Conservation (phyloP, 441 rosid species). For the Euphorbia celastroides region DNA sequence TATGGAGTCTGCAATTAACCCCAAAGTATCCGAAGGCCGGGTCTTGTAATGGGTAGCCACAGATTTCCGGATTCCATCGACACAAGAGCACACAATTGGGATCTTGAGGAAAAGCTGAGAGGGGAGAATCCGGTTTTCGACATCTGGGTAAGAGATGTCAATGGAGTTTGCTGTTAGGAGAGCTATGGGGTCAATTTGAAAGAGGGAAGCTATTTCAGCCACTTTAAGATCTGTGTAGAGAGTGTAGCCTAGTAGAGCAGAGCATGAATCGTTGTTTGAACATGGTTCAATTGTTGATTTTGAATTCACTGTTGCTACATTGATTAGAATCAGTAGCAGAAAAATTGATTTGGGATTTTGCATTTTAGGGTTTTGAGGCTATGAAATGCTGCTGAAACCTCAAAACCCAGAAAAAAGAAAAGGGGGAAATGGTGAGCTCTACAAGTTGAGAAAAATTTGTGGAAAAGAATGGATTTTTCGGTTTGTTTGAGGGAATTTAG, state of each 20-base stretch:
- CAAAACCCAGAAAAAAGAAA: background rate
- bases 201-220: slow-evolving; percentile 82
- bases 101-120: slow-evolving; percentile 67
- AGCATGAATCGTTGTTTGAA: slow-evolving; percentile 69
- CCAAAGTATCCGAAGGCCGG: slow-evolving; percentile 69
- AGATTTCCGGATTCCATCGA: slow-evolving; percentile 82
- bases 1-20: slow-evolving; percentile 53
- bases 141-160: slow-evolving; percentile 82
- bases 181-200: slow-evolving; percentile 79
- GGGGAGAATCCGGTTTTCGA: slow-evolving; percentile 90
- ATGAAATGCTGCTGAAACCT: background rate
- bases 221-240: slow-evolving; percentile 93
- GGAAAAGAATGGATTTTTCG: background rate
- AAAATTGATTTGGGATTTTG: slow-evolving; percentile 3
- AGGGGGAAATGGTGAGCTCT: background rate
- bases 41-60: slow-evolving; percentile 73
- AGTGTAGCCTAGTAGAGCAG: slow-evolving; percentile 80
- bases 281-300: slow-evolving; percentile 97
- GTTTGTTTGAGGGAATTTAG: background rate
- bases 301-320: slow-evolving; percentile 34
- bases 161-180: slow-evolving; percentile 74
- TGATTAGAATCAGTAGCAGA: slow-evolving; percentile 33
- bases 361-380: slow-evolving; percentile 11
- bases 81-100: slow-evolving; percentile 80
- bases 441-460: background rate